phyloP scores from a whole-genome alignment of 179 eudicot species.

The Beta macrorhiza region DNA sequence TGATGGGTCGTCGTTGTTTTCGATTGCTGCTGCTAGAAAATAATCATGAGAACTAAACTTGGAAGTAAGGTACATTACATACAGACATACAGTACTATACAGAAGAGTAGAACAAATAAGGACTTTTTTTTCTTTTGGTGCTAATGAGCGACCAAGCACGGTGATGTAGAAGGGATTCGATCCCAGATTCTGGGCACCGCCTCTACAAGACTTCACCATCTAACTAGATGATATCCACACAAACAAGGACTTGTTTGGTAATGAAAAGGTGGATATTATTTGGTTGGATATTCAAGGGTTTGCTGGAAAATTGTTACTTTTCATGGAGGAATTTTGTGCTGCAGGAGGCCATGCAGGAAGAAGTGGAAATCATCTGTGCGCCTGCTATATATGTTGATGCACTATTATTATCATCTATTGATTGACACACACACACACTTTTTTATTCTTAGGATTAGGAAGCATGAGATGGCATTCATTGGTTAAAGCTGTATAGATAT shows the following conservation, averaged over 20 bases:
- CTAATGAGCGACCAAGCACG: too few relatives aligned
- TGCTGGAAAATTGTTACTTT: background rate
- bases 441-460: background rate
- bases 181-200: too few relatives aligned
- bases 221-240: too few relatives aligned
- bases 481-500: background rate
- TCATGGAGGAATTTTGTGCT: background rate
- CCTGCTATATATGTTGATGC: background rate
- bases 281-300: background rate
- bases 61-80: constrained; percentile 16
- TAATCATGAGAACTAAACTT: constrained; percentile 11
- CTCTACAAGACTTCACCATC: too few relatives aligned
- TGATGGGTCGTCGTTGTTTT: constrained; percentile 47
- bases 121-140: too few relatives aligned
- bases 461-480: background rate
- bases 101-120: background rate
- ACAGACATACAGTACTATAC: constrained; percentile 1
- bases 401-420: background rate
- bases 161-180: too few relatives aligned
- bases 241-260: constrained; percentile 22
- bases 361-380: background rate
- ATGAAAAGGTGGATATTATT: background rate
- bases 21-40: constrained; percentile 19
- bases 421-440: background rate
- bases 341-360: background rate